Base-by-base conservation (phyloP, 768 basidiomycete species). In the Fibroporia radiculosa region DNA sequence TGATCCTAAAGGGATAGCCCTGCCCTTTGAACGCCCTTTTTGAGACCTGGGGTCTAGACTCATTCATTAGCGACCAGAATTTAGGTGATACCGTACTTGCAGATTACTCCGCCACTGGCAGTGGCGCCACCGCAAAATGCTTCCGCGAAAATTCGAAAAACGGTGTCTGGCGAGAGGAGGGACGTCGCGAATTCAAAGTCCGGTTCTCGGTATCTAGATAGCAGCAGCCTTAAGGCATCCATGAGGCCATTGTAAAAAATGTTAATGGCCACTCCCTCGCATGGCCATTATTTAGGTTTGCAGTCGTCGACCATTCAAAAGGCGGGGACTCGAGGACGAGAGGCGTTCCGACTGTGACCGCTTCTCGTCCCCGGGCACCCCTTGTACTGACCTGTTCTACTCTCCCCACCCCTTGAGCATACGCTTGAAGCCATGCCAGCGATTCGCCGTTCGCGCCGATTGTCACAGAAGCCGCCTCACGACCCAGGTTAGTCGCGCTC, bases 361-460 rank as follows among this genome's bases (percentile, higher is more conserved):
- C 36, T n/a, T 43, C 50, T 49, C 43, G 40, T 43, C 34, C 44
- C 41, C 25, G 34, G 39, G 40, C 44, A 19, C 36, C 49, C 49
- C n/a, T 49, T 32, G 33, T 22, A 13, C 33, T 45, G 26, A 44
- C 45, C 37, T 38, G 34, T 31, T 33, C 18, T 40, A 29, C 28
- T 45, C 47, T 19, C 31, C 29, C 35, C 19, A 32, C 12, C 16
- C 20, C 24, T 48, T 24, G 28, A 25, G 19, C 3, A 35, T 23
- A 24, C 48, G 35, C 70, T 71, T 68, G 48, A 62, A 14, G 60
- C 58, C 36, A 48, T 56, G 44, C 64, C 60, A 26, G 60, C 62
- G 45, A 40, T 56, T 34, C 69, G 72, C 40, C 68, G 62, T 47
- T 77, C 74, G 20, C 69, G 71, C 31, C 61, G 73, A 36, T 56